Evolutionary conservation across 108 stramenopile genomes (phyloP).

Genomic region (Aurantiochytrium sp.): DNA sequence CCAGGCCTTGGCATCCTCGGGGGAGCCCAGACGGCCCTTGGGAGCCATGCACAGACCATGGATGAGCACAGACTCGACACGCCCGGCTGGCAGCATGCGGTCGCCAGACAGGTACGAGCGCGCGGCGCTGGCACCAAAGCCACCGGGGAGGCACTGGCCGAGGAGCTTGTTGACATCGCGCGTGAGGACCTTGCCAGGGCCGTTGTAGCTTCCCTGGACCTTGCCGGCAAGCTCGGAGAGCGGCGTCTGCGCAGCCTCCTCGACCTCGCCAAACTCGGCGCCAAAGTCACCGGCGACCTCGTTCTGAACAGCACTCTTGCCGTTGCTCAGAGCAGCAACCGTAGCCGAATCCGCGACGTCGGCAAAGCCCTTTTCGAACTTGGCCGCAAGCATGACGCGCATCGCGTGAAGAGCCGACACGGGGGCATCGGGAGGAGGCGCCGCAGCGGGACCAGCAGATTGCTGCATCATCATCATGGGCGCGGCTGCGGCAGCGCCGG

Average conservation of each 20-base stretch:
- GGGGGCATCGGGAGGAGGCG: not conserved
- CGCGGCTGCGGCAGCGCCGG: not conserved
- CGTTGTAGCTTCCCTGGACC: not conserved
- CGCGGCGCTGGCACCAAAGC: not conserved
- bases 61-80: not conserved
- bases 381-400: constrained; percentile 5
- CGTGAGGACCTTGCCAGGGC: not conserved
- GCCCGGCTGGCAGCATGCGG: not conserved
- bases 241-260: not conserved
- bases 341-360: not conserved
- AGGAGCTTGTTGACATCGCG: not conserved
- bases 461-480: constrained; percentile 11
- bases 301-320: constrained; percentile 10
- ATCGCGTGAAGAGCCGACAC: constrained; percentile 3
- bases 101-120: not conserved
- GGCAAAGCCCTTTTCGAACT: not conserved
- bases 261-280: not conserved
- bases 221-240: not conserved
- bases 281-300: not conserved
- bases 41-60: not conserved
- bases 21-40: not conserved
- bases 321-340: not conserved
- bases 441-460: not conserved
- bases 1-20: not conserved
- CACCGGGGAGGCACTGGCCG: not conserved